Base-by-base conservation (phyloP, 2,329 filamentous ascomycete genomes). In the Clarireedia hainanense region DNA sequence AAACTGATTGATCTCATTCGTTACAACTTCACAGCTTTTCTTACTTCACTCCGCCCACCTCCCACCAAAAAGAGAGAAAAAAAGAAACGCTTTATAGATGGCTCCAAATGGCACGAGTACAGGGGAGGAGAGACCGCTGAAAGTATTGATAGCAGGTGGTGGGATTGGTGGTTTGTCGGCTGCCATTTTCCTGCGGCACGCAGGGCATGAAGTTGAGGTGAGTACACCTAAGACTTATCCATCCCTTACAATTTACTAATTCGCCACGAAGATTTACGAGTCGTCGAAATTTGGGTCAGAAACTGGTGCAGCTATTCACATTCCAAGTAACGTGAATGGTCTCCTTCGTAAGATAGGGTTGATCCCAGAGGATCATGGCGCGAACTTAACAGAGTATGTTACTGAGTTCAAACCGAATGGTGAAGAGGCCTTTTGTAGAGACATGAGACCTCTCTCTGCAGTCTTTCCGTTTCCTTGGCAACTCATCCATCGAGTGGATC, bases 301-400 rank as follows among this genome's bases (percentile, higher is more conserved):
- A 65, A 70, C 75, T 0, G 83, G 82, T 1, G 81, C 83, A 3
- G 82, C 83, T 0, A 75, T 86, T n/a, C 80, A 85, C 61, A 65
- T 86, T 5, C 76, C 80, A 0, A 80, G 83, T 0, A 87, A 87
- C 61, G 72, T 75, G 5, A 83, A 84, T 64, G 79, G 80, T 0
- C 67, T 85, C 2, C 69, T 86, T 6, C 67, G 70, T 6, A 68
- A 73, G 37, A 66, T 77, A 45, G 75, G 76, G 0, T 61, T 79
- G 2, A 68, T 69, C 48, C 70, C 73, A 0, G 70, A 73, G 54
- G 64, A 67, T 0, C 70, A 70, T 42, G 74, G 75, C 3, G 72
- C 50, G 12, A 52, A 52, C 10, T 37, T 9, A 15, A 34, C 24
- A 5, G 48, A 27, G 46, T 59, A 9, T 27, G 34, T 60, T 5